Evolutionary conservation across 2,329 filamentous ascomycete genomes (phyloP), one percentile per base, ranked within the genome.

Genomic region (Aspergillus japonicus): DNA sequence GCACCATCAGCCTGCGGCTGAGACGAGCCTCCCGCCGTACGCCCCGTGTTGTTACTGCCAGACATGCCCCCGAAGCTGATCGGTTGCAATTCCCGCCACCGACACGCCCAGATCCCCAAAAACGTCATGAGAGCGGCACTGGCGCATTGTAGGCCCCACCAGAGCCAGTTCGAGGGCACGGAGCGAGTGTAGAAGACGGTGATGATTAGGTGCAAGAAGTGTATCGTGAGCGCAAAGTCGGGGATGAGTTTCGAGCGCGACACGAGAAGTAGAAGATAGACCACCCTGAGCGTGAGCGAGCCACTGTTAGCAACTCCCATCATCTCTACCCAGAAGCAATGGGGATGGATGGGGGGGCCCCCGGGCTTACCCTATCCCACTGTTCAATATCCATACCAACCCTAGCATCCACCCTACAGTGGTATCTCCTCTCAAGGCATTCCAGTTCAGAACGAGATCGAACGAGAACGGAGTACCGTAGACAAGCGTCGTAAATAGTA

Each of bases 161-260:
- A 99, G 69, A 96, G 89, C 64, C 87, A 78, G 74, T 94, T 88
- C 10, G 84, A 82, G 1, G 95, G 95, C 29, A 98, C 73, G 10
- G 85, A 83, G 69, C 87, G 87, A 3, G 90, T 89, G 77, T 96
- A 96, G 35, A 96, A 74, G 21, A 87, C 88, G 29, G 91, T 90
- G 69, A 91, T 76, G 69, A 95, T 64, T 56, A 96, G 84, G 74
- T 96, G 91, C 47, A 96, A 80, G 73, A 90, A 85, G 78, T 96
- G 92, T 19, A 97, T 85, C 2, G 94, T 96, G 24, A 97, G 81
- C 33, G 92, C 91, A 75, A 98, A 99, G 78, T 99, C 95, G 66
- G 92, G 92, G 54, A 98, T 90, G 62, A 98, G 89, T 76, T 98
- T 98, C 51, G 90, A 95, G 63, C 95, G 91, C 21, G 89, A 88